Evolutionary conservation across 228 moss, liverwort and hornwort species (phyloP).

Genomic region (Sphagnum magellanicum): DNA sequence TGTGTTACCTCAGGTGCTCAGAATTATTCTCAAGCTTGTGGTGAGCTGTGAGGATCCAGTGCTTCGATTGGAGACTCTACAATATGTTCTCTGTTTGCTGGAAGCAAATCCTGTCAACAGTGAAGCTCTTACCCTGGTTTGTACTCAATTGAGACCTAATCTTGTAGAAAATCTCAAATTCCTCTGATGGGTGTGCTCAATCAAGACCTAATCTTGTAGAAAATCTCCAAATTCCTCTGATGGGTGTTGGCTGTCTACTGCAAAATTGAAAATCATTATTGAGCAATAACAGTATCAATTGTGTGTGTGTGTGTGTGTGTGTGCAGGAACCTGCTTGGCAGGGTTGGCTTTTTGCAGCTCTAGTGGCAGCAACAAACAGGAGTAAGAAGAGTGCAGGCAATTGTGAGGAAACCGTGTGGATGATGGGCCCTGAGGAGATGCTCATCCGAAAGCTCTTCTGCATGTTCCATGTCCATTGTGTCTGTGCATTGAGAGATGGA

Average conservation of each 20-base stretch:
- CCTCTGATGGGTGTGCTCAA: too few species aligned
- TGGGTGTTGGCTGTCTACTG: too few species aligned
- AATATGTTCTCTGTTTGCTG: conserved; percentile 20
- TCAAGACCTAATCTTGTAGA: too few species aligned
- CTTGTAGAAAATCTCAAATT: too few species aligned
- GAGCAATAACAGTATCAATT: neutral
- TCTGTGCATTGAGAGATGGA: conserved; percentile 26
- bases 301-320: too few species aligned
- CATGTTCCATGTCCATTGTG: conserved; percentile 26
- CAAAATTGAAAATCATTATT: too few species aligned
- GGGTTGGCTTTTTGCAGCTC: conserved; percentile 26
- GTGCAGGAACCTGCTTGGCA: conserved; percentile 27
- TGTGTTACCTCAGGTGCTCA: conserved; percentile 29
- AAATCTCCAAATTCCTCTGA: too few species aligned
- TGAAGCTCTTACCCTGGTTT: conserved; percentile 25
- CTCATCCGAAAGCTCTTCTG: conserved; percentile 25
- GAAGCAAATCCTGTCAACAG: conserved; percentile 24
- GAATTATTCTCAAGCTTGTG: conserved; percentile 30
- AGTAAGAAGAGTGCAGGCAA: conserved; percentile 9
- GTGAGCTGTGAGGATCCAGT: conserved; percentile 16
- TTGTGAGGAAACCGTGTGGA: conserved; percentile 14
- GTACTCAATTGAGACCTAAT: too few species aligned
- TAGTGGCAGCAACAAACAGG: conserved; percentile 18
- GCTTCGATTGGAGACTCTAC: conserved; percentile 24
- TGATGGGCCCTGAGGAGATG: conserved; percentile 25